These are phyloP conservation scores for Haematococcus sp. DNA, from an alignment of 139 green algal species.

Conservation along the genomic window DNA sequence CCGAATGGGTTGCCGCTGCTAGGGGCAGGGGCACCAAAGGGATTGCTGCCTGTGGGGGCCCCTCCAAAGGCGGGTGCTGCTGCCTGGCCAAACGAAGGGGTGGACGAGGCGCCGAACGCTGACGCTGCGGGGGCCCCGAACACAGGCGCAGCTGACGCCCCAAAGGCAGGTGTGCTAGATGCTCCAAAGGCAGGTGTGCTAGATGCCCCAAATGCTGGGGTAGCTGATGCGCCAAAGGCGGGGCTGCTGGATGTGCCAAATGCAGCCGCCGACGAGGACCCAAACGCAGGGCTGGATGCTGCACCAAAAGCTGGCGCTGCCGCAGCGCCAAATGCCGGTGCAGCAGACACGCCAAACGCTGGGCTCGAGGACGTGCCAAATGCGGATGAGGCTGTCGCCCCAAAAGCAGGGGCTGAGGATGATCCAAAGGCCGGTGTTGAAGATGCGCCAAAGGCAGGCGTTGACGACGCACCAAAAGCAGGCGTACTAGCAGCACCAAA, in stretches of 20 bases:
- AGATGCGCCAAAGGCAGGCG: no score
- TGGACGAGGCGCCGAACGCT: background rate
- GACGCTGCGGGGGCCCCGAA: background rate
- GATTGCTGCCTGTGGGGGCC: background rate
- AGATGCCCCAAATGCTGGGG: slow-evolving; percentile 1
- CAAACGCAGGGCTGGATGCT: background rate
- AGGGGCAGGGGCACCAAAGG: background rate
- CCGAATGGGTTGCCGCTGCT: background rate
- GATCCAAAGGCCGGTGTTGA: no score
- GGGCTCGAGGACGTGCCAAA: no score
- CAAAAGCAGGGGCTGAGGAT: no score
- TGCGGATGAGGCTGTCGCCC: no score
- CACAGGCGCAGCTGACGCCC: background rate
- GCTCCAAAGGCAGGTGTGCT: slow-evolving; percentile 1
- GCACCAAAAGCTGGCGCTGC: no score
- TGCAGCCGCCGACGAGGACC: background rate
- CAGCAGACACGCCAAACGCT: no score
- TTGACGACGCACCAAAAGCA: no score
- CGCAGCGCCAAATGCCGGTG: background rate
- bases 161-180: background rate
- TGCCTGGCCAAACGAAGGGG: background rate
- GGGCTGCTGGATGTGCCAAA: background rate
- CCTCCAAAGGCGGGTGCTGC: no score
- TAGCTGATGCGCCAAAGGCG: background rate
- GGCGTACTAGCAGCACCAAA: no score